phyloP scores from a whole-genome alignment of 2,329 filamentous ascomycete genomes.

The Colletotrichum sp. region DNA sequence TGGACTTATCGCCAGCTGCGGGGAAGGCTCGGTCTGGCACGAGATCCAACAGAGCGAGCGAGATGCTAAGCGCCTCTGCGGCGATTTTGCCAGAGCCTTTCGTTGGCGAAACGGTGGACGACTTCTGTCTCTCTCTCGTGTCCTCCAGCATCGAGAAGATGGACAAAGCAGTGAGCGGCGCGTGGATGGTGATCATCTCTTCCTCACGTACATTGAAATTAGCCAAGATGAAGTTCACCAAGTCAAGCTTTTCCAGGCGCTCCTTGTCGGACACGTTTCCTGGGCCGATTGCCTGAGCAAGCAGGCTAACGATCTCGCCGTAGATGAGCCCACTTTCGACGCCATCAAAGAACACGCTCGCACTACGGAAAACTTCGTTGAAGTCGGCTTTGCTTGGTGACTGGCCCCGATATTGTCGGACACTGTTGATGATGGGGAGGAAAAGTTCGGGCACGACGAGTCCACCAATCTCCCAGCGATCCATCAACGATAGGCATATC shows the following conservation, averaged over 20 bases:
- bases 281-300: constrained; percentile 63
- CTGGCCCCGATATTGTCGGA: constrained; percentile 73
- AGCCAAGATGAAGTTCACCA: constrained; percentile 81
- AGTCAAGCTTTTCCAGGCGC: constrained; percentile 67
- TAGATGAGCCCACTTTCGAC: constrained; percentile 96
- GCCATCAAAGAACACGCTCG: constrained; percentile 95
- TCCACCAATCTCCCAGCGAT: constrained; percentile 95
- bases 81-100: constrained; percentile 33
- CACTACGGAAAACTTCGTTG: constrained; percentile 87
- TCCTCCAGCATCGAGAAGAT: constrained; percentile 66
- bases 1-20: constrained; percentile 19
- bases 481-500: constrained; percentile 95
- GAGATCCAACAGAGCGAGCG: constrained; percentile 64
- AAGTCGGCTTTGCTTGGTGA: constrained; percentile 74
- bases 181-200: constrained; percentile 90
- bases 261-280: constrained; percentile 48
- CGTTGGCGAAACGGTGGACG: neutral
- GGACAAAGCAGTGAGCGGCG: constrained; percentile 76
- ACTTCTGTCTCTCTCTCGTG: constrained; percentile 40
- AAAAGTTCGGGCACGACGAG: constrained; percentile 89
- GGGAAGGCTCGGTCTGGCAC: constrained; percentile 70
- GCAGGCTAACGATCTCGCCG: constrained; percentile 75
- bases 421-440: constrained; percentile 81
- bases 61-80: constrained; percentile 50
- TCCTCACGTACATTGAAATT: constrained; percentile 96